Base-by-base conservation (phyloP, 2,329 filamentous ascomycete species). In the Plectosphaerella sp. region DNA sequence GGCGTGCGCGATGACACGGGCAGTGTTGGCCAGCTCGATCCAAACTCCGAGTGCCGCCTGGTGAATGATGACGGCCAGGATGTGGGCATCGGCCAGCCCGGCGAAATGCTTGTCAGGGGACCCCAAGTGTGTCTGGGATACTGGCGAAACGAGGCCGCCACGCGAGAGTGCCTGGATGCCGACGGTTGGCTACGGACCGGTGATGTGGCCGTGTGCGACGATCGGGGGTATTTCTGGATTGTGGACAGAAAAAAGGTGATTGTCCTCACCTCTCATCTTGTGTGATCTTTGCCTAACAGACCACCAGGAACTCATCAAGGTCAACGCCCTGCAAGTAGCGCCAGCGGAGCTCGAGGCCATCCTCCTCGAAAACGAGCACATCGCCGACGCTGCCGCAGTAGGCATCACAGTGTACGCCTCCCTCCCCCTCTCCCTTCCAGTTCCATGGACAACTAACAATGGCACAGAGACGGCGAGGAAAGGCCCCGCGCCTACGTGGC, bases 171-270 rank as follows among this genome's bases (percentile, higher is more conserved):
- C 2, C 51, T 82, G 15, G 76, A 74, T 4, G 45, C 58, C 0
- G 77, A 82, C 45, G 77, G 79, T 1, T 86, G 81, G 79, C 63
- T 85, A 52, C 78, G 73, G 62, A 85, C 82, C 1, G 83, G 83
- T 0, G 82, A 84, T 59, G 67, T 83, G 48, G 78, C 75, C 1
- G 69, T 76, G 42, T 67, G 72, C 47, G 72, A 83, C 52, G 56
- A 74, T 48, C 60, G 75, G 3, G 72, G 72, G 8, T 64, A 72
- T 51, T 72, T 83, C 53, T 78, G 65, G 71, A 68, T 69, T 20
- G 67, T 69, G 2, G 63, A 75, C 59, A 69, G 82, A 22, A 82
- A 78, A 63, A 74, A 80, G 67, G 70, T 71, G 18, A 48, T 54
- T 51, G 56, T 24, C 12, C 16, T 16, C 22, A 4, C 39, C 43